Base-by-base conservation (phyloP, 331 rosid species). In the Spiraea crenata region DNA sequence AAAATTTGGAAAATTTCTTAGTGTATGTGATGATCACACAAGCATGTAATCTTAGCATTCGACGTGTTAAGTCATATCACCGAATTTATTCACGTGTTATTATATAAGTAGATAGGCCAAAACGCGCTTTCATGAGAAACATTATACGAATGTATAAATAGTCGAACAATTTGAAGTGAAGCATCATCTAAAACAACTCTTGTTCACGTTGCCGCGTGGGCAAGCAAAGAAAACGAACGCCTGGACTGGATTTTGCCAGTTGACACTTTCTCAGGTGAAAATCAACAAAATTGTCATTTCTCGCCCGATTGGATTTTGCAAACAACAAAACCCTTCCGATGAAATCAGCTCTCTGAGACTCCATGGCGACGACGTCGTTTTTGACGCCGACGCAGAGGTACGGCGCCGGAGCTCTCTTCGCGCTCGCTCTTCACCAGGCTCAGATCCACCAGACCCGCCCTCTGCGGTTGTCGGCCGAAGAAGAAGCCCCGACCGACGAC, bases 321-420 rank as follows among this genome's bases (percentile, higher is more conserved):
- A 14, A 13, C 54, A 14, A n/a, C 14, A 49, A 49, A 49, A 13
- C 15, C 54, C 20, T 6, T 6, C 54, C 54, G 5, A 35, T 16
- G 71, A 66, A 56, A 3, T 20, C n/a, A 38, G 16, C 61, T 63
- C 20, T 34, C 19, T 50, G 55, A 14, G 35, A 72, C n/a, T 46
- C 56, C 56, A 63, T 84, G 69, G 20, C 82, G 0, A 14, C 82
- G 77, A 73, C 82, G 85, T 84, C 87, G 83, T 75, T 81, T 51
- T 50, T 93, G 59, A 73, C 89, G 19, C 87, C 90, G 65, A 90
- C 90, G 41, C 97, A 93, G 78, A 70, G 93, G 16, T 93, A 90
- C 75, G 98, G 92, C 5, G 86, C 93, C 46, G 98, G 85, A 58
- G 93, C 93, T 54, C 65, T 93, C 77, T 88, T 90, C 67, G 80